Percentiles rank a stretch among this genome's conserved stretches.
Evolutionary conservation across 2,329 filamentous ascomycete species (phyloP).

Genomic region (Grosmannia clavigera): DNA sequence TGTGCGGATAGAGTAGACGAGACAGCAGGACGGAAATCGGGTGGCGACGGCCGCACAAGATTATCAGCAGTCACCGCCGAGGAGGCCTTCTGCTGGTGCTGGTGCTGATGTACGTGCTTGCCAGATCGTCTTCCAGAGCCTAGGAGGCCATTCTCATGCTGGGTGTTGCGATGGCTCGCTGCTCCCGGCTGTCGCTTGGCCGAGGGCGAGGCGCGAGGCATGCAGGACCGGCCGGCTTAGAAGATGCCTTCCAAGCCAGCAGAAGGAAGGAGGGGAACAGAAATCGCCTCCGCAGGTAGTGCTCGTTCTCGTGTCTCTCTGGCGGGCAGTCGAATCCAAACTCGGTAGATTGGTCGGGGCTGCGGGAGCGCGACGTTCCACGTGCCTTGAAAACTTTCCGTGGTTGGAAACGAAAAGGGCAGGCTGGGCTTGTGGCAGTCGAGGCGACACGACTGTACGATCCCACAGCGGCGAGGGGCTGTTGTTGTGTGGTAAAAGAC

Average conservation of each 20-base stretch:
- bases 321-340: not conserved
- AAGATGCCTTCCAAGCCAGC: conserved; percentile 32
- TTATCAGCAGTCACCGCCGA: conserved; percentile 21
- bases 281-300: too few species aligned
- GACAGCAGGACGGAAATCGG: not conserved
- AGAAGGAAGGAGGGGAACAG: not conserved
- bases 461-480: not conserved
- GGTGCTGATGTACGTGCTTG: conserved; percentile 12
- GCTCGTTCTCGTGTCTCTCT: not conserved
- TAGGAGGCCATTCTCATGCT: conserved; percentile 82
- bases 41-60: not conserved
- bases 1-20: not conserved
- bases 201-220: conserved; percentile 48
- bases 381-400: not conserved
- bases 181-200: conserved; percentile 50
- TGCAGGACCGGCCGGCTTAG: conserved; percentile 35
- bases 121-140: conserved; percentile 55
- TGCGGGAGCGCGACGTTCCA: not conserved
- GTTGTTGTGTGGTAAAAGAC: not conserved
- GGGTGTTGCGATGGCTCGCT: conserved; percentile 54
- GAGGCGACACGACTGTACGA: not conserved
- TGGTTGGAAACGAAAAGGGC: not conserved
- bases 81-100: conserved; percentile 23
- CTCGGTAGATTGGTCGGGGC: not conserved
- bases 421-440: not conserved